A percentile compares a stretch with the other conserved stretches of the same genome.
Evolutionary conservation across 1,284 basidiomycete genomes (phyloP).

Genomic region (Melampsora larici-populina): DNA sequence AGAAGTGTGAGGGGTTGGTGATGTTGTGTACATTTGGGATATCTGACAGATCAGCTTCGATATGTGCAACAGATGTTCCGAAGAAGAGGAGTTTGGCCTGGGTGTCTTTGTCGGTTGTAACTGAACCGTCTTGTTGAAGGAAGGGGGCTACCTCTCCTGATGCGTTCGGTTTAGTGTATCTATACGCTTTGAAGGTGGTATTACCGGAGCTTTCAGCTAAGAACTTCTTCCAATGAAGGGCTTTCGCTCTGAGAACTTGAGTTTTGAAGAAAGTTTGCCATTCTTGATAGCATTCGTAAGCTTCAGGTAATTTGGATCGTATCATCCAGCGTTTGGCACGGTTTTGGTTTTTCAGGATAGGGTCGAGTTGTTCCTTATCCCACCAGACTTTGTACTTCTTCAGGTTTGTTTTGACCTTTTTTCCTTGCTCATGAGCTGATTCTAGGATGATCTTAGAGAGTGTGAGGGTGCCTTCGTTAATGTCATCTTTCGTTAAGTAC

Average conservation of each 20-base stretch:
- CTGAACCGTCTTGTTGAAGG: not conserved
- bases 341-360: not conserved
- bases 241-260: slow-evolving; percentile 5
- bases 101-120: no score
- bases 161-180: not conserved
- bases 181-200: not conserved
- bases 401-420: not conserved
- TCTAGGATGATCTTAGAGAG: not conserved
- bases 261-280: slow-evolving; percentile 26
- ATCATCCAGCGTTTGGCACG: slow-evolving; percentile 11
- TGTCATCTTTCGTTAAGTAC: no score
- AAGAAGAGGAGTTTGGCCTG: not conserved
- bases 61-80: not conserved
- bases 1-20: no score
- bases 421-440: not conserved
- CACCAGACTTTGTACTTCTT: no score
- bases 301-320: not conserved
- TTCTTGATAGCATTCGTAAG: not conserved
- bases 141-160: not conserved
- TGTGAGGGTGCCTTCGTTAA: no score
- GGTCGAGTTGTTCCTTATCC: not conserved
- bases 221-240: not conserved
- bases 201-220: not conserved
- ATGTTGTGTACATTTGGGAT: no score
- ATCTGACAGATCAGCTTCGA: not conserved